These are phyloP conservation scores for Scedosporium aurantiacum DNA, from an alignment of 2,329 filamentous ascomycete genomes.

Conservation along the genomic window DNA sequence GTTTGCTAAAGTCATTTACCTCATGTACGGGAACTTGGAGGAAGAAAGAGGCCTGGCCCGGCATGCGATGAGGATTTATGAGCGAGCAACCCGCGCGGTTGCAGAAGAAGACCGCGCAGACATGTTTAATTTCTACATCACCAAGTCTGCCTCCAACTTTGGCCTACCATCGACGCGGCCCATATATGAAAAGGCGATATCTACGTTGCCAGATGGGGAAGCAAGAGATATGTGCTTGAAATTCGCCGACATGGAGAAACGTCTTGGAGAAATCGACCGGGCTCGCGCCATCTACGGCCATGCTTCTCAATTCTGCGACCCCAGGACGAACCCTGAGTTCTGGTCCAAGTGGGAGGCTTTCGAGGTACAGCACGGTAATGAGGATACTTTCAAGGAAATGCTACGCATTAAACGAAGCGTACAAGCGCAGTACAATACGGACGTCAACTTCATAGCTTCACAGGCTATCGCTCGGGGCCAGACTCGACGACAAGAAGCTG, in stretches of 20 bases:
- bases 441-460: slow-evolving; percentile 96
- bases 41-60: slow-evolving; percentile 89
- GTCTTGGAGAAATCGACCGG: slow-evolving; percentile 86
- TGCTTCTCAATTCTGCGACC: slow-evolving; percentile 94
- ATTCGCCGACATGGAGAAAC: slow-evolving; percentile 92
- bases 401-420: slow-evolving; percentile 93
- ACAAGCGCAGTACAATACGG: slow-evolving; percentile 95
- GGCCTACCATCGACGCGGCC: slow-evolving; percentile 86
- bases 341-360: slow-evolving; percentile 97
- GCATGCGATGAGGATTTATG: slow-evolving; percentile 98
- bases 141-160: slow-evolving; percentile 96
- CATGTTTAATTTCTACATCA: slow-evolving; percentile 99
- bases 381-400: slow-evolving; percentile 99
- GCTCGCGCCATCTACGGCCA: slow-evolving; percentile 94
- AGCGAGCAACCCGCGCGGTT: slow-evolving; percentile 88
- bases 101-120: slow-evolving; percentile 88
- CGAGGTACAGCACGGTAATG: slow-evolving; percentile 95
- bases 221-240: slow-evolving; percentile 98
- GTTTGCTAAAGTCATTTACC: slow-evolving; percentile 89
- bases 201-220: slow-evolving; percentile 83
- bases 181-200: slow-evolving; percentile 94
- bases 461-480: slow-evolving; percentile 82
- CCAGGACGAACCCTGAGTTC: slow-evolving; percentile 76
- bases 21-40: slow-evolving; percentile 97
- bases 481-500: slow-evolving; percentile 34